These are phyloP conservation scores for Colletotrichum sp. DNA, from an alignment of 2,329 filamentous ascomycete genomes.

Conservation along the genomic window DNA sequence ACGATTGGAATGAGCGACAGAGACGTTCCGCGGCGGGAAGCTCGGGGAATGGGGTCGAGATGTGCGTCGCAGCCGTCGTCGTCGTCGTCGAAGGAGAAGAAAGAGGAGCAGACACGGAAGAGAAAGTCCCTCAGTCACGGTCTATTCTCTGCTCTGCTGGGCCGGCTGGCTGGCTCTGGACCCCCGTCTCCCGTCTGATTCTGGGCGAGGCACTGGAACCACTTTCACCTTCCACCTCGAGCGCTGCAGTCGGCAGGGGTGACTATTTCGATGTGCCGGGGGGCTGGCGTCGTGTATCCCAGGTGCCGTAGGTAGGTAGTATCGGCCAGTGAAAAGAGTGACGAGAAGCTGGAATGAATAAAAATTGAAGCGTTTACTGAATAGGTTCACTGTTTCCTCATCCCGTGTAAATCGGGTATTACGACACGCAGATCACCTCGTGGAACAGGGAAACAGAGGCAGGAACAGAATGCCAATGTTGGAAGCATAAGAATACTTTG, in stretches of 20 bases:
- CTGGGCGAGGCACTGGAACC: not conserved
- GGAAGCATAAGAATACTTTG: not conserved
- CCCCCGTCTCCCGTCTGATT: not conserved
- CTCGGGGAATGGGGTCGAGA: not conserved
- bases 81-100: not conserved
- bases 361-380: not conserved
- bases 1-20: conserved; percentile 12
- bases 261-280: not conserved
- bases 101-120: not conserved
- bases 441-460: not conserved
- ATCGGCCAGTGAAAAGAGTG: not conserved
- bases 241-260: not conserved
- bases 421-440: not conserved
- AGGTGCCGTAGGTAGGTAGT: not conserved
- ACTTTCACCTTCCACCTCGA: conserved; percentile 2
- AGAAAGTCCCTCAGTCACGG: conserved; percentile 4
- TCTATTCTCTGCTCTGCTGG: not conserved
- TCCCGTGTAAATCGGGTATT: not conserved
- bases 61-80: not conserved
- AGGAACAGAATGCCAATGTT: not conserved
- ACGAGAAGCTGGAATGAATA: not conserved
- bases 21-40: conserved; percentile 7
- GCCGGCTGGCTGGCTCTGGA: not conserved
- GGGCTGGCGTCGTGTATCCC: not conserved
- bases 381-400: not conserved